Percentiles rank a stretch among this genome's conserved stretches.
phyloP scores from a whole-genome alignment of 768 basidiomycete genomes.

The Kwoniella pini region DNA sequence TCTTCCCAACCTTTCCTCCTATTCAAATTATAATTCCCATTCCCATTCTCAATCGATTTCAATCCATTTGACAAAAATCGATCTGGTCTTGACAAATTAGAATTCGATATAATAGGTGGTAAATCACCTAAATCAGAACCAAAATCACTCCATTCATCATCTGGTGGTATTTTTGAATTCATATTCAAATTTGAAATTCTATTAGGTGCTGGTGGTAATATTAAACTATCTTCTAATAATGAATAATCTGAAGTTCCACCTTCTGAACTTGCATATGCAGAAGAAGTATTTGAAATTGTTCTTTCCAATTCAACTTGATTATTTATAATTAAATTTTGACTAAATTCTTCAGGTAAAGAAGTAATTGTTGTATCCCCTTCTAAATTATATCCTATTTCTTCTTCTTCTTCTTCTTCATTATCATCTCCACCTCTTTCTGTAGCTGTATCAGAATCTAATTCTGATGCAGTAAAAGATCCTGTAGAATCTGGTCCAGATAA shows the following conservation, averaged over 20 bases:
- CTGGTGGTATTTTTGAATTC: neutral
- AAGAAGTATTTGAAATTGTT: slow-evolving; percentile 31
- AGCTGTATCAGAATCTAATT: slow-evolving; percentile 7
- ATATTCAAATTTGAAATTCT: neutral
- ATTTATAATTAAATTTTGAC: neutral
- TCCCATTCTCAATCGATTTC: slow-evolving; percentile 8
- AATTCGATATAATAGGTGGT: neutral
- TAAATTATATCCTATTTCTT: slow-evolving; percentile 8
- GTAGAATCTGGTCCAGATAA: slow-evolving; percentile 21
- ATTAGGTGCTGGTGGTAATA: slow-evolving; percentile 22
- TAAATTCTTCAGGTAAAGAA: neutral
- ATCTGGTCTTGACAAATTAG: too few species aligned
- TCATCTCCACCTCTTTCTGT: slow-evolving; percentile 11
- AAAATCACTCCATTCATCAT: slow-evolving; percentile 14
- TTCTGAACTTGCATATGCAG: slow-evolving; percentile 36
- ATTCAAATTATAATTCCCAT: neutral
- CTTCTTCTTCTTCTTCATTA: slow-evolving; percentile 6
- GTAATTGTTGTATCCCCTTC: slow-evolving; percentile 8
- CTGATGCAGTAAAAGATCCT: slow-evolving; percentile 2
- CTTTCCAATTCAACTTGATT: slow-evolving; percentile 14
- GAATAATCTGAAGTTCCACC: slow-evolving; percentile 34
- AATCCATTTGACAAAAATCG: neutral
- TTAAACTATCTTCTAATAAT: slow-evolving; percentile 33
- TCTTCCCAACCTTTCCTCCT: slow-evolving; percentile 31
- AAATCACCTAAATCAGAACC: slow-evolving; percentile 17